Conservation (phyloP, 208 protist genomes). For the Herpetomonas samuelpessoai region DNA sequence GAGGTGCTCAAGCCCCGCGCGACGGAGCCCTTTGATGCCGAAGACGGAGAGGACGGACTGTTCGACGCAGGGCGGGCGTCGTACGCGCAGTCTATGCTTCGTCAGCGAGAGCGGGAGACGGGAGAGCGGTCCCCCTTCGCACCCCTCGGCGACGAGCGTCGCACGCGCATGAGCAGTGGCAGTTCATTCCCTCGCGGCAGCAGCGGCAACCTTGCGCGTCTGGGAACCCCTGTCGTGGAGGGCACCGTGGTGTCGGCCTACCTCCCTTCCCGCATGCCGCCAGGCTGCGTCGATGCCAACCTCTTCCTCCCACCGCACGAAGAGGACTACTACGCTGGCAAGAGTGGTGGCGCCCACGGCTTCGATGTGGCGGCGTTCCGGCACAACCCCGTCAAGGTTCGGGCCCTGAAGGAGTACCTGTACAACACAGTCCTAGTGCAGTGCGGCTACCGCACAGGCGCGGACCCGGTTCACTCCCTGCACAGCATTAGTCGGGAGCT, state of each 20-base stretch:
- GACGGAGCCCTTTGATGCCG: constrained; percentile 14
- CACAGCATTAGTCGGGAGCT: neutral
- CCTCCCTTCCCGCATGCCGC: constrained; percentile 28
- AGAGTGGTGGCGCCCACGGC: constrained; percentile 51
- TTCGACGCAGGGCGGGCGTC: too few relatives aligned
- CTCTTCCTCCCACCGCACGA: constrained; percentile 59
- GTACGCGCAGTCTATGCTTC: too few relatives aligned
- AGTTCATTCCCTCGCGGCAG: neutral
- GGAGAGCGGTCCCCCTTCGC: too few relatives aligned
- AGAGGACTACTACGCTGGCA: constrained; percentile 64
- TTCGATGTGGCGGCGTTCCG: constrained; percentile 60
- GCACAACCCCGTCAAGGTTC: constrained; percentile 40
- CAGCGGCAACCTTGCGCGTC: neutral
- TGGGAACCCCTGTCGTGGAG: neutral
- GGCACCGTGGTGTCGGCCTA: constrained; percentile 9
- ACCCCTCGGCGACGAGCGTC: too few relatives aligned
- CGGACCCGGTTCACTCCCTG: constrained; percentile 29
- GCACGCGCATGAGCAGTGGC: neutral
- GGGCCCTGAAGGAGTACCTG: constrained; percentile 68
- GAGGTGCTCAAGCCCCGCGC: constrained; percentile 43
- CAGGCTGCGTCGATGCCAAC: constrained; percentile 53
- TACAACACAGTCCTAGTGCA: constrained; percentile 62
- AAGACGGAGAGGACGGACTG: constrained; percentile 4
- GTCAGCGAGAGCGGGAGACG: too few relatives aligned
- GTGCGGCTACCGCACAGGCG: constrained; percentile 53